Base-by-base conservation (phyloP, 1,284 basidiomycete species). In the Agroathelia rolfsii region DNA sequence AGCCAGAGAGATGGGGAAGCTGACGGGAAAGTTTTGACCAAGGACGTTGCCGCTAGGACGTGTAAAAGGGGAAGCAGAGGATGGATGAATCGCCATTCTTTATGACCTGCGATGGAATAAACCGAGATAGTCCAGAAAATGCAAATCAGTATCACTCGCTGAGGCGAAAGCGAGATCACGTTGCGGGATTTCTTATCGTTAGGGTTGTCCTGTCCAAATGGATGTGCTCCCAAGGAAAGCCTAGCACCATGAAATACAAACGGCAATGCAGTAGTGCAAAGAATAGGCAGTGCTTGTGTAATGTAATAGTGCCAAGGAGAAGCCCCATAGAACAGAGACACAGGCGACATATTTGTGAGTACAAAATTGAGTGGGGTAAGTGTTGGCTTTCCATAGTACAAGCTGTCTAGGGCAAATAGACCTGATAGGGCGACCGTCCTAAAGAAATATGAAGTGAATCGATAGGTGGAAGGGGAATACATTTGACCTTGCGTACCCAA, bases 11-110 rank as follows among this genome's bases (percentile, higher is more conserved):
- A 25, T 24, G 18, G 20, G 14, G 20, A 11, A 24, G 24, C 3
- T 18, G 26, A 18, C 14, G 6, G 22, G 52, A 64, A 9, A 66
- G 40, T 36, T 75, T n/a, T 67, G 24, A 78, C 65, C 10, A 94
- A 56, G 3, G 79, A 74, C 37, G 76, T 76, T 0, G 88, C 64
- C 16, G 85, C 82, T 36, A 95, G 69, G 15, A 94, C 48, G 41
- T 93, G 78, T 25, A 95, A 59, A n/a, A 88, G 57, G 0, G 94
- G 92, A 1, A 97, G 62, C 3, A 97, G 52, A 0, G 93, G 92
- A 46, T 97, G 94, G 3, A 98, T 61, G 58, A 99, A 98, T 3
- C 95, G 67, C 83, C 92, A 96, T 63, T 99, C 95, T 46, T 97
- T 98, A 58, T 95, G 89, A 2, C 81, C 76, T 5, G 83, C 69